Conservation (phyloP, 176 grass and related monocot genomes). For the Panicum miliaceum region DNA sequence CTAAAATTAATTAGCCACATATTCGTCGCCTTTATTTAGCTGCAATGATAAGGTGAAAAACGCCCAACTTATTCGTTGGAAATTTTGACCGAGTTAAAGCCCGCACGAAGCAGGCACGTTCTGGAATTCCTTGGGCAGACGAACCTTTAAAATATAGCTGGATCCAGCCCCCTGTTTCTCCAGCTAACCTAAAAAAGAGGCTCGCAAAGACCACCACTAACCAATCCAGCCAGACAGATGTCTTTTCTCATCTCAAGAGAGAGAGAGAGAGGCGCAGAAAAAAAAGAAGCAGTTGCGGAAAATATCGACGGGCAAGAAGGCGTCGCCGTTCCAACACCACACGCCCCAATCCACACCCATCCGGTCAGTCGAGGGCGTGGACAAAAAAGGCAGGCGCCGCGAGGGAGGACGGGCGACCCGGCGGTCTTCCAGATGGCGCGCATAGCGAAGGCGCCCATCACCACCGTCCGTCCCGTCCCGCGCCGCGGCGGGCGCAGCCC, state of each 20-base stretch:
- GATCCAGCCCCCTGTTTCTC: background rate
- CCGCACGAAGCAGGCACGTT: background rate
- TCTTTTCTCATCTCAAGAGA: background rate
- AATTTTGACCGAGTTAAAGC: background rate
- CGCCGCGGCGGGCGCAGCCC: background rate
- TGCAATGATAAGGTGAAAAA: too few relatives aligned
- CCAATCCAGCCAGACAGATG: background rate
- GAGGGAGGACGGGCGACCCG: background rate
- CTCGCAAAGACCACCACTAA: background rate
- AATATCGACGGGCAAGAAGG: background rate
- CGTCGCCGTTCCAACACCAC: slow-evolving; percentile 36
- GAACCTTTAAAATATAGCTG: background rate
- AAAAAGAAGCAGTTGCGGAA: background rate
- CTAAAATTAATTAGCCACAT: too few relatives aligned
- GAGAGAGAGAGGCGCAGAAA: background rate
- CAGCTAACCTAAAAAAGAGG: background rate
- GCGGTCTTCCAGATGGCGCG: slow-evolving; percentile 34
- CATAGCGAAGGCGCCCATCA: background rate
- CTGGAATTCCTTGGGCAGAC: background rate
- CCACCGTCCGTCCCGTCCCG: too few relatives aligned
- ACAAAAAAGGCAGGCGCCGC: slow-evolving; percentile 24
- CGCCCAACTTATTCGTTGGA: background rate
- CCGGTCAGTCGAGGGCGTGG: background rate
- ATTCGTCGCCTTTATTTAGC: too few relatives aligned
- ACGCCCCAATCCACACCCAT: slow-evolving; percentile 3